These are phyloP conservation scores for Dissophora globulifera DNA, from an alignment of 192 early-diverging fungal genomes.

Conservation along the genomic window DNA sequence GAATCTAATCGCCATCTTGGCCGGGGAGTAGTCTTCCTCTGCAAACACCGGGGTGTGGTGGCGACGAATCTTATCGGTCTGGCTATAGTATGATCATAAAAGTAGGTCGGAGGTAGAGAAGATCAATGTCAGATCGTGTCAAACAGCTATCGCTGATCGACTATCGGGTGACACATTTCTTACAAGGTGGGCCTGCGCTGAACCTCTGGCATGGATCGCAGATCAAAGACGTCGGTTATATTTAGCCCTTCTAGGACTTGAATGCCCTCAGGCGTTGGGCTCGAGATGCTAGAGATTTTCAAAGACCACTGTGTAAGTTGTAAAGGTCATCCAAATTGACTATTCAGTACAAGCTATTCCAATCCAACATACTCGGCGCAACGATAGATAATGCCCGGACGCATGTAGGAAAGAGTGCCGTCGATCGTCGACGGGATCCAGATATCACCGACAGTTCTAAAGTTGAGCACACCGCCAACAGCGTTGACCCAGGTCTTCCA, in stretches of 20 bases:
- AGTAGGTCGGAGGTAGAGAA: background rate
- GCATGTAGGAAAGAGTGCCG: constrained; percentile 52
- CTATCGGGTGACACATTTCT: background rate
- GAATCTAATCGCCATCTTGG: constrained; percentile 57
- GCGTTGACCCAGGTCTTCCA: constrained; percentile 31
- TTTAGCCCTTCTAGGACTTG: constrained; percentile 52
- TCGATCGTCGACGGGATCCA: constrained; percentile 36
- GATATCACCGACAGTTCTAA: constrained; percentile 63
- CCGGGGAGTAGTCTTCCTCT: constrained; percentile 62
- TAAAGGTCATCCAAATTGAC: too few species aligned
- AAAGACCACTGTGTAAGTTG: too few species aligned
- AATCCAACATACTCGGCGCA: constrained; percentile 51
- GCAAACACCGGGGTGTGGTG: constrained; percentile 59
- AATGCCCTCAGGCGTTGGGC: constrained; percentile 50
- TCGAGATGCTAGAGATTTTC: constrained; percentile 37
- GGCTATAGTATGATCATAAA: constrained; percentile 5
- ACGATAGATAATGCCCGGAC: constrained; percentile 56
- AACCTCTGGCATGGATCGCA: constrained; percentile 59
- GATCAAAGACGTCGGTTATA: constrained; percentile 59
- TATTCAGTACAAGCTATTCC: background rate
- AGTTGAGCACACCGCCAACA: constrained; percentile 62
- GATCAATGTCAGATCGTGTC: background rate
- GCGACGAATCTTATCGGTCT: constrained; percentile 38
- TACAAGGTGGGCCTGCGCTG: constrained; percentile 50
- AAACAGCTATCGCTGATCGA: too few species aligned